Evolutionary conservation across 116 monocot species (phyloP).

Genomic region (Posidonia oceanica): DNA sequence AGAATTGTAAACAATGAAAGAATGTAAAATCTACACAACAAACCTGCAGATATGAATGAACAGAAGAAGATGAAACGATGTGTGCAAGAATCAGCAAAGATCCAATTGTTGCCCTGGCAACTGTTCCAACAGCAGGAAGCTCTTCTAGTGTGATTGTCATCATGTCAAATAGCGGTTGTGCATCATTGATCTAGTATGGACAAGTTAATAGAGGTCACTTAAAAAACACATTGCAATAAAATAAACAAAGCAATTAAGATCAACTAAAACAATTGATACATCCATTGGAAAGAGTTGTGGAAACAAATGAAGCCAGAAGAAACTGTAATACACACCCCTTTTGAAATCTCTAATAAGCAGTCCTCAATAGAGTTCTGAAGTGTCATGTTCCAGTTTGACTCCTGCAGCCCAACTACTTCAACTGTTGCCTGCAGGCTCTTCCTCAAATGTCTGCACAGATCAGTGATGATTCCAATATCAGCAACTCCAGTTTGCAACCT

Average conservation of each 20-base stretch:
- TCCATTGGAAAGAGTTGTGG: background rate
- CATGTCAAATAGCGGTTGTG: constrained; percentile 70
- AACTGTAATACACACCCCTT: constrained; percentile 37
- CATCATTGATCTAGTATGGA: constrained; percentile 53
- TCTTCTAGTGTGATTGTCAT: constrained; percentile 82
- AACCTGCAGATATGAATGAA: constrained; percentile 26
- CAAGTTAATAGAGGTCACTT: constrained; percentile 2
- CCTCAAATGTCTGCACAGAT: constrained; percentile 88
- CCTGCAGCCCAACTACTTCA: constrained; percentile 40
- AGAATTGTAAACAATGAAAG: too few relatives aligned
- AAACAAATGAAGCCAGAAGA: background rate
- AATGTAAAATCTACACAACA: too few relatives aligned
- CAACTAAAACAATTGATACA: too few relatives aligned
- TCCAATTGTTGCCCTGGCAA: constrained; percentile 70
- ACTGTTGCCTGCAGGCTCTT: constrained; percentile 66
- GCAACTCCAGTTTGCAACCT: constrained; percentile 37
- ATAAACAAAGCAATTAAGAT: background rate
- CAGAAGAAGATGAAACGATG: constrained; percentile 53
- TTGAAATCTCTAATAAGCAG: constrained; percentile 85
- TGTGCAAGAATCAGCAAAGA: constrained; percentile 84
- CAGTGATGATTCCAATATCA: constrained; percentile 60
- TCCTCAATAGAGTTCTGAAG: constrained; percentile 82
- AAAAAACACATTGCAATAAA: background rate
- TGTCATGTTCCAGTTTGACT: constrained; percentile 48
- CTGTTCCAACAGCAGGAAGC: constrained; percentile 32